Base-by-base conservation (phyloP, 768 basidiomycete species). In the Suillus clintonianus region DNA sequence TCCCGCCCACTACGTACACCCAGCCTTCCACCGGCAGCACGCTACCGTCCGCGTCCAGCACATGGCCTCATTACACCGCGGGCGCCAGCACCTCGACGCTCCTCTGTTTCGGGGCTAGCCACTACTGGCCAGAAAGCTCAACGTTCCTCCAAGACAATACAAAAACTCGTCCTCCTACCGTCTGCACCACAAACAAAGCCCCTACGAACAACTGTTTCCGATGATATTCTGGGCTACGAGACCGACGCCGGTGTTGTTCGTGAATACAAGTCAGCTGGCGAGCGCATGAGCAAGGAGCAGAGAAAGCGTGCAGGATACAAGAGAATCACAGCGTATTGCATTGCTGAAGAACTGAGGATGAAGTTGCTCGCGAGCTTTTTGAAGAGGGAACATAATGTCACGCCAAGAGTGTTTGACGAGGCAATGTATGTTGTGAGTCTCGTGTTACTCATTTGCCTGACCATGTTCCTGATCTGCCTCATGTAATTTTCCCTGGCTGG, bases 381-480 rank as follows among this genome's bases (percentile, higher is more conserved):
- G 72, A 97, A 96, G 76, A 81, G 96, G 59, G 96, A 98, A 72
- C 96, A 98, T 73, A 97, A 95, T 61, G 95, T 96, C 13, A 82
- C 78, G 11, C 94, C 89, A 1, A 82, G 96, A 64, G 84, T 94
- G 0, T 98, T 94, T 68, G 96, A 97, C 73, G 96, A 98, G 77
- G 95, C 95, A 0, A 77, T 97, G 64, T 97, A 97, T 80, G 91
- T 89, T 62, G 95, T 96, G 65, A 79, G 92, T 83, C 15, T 13
- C 7, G 17, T 54, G 32, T 48, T 67, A 6, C 39, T 53, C 36
- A 22, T 30, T 37, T 30, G 6, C 43, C 5, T 42, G n/a, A 36
- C n/a, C 17, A 17, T 62, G 41, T 64, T 32, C 41, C 48, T 30
- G 47, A 19, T 51, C 51, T 37, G 1, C 39, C 9, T 64, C 65